Base-by-base conservation (phyloP, 2,329 filamentous ascomycete genomes). In the Cladosporium velox region DNA sequence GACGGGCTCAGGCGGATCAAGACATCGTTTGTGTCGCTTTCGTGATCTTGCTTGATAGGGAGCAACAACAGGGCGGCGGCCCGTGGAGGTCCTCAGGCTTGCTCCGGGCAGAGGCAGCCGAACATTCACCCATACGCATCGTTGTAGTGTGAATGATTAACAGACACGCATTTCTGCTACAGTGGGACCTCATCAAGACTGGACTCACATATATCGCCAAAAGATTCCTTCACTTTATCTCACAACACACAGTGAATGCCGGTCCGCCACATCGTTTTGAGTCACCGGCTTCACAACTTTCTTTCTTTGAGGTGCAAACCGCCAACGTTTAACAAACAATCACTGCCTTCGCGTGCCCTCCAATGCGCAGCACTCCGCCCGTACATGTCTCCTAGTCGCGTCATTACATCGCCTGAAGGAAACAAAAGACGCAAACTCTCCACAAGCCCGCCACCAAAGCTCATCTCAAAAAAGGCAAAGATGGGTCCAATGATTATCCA, bases 401-500 rank as follows among this genome's bases (percentile, higher is more conserved):
- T 71, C 63, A 55, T 61, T 52, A 71, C 69, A 66, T 72, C 72
- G 70, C 71, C 70, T 70, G 69, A 73, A 64, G 66, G 69, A 60
- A 67, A 55, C 28, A 77, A 77, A 68, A 52, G 73, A 35, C 69
- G 71, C n/a, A 74, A 70, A 65, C 58, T 77, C 21, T 70, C 66
- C 57, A 61, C 65, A 24, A 54, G 63, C 32, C 59, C 62, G 32
- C 57, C 67, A 28, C 60, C 71, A 66, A 47, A 68, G 49, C 11
- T 41, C 12, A 41, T 18, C 18, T 35, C 51, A 38, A 24, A 59
- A 28, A 57, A 64, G 18, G 64, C 67, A 62, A 74, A 66, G 18
- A 76, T 76, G 74, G 67, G 71, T 26, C 74, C 72, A 2, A 63
- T 70, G 32, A 68, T 76, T 55, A 70, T 77, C 35, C 72, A 77